Evolutionary conservation across 768 basidiomycete genomes (phyloP), one percentile per base, ranked within the genome.

Genomic region (Tylopilus vinaceipallidus): DNA sequence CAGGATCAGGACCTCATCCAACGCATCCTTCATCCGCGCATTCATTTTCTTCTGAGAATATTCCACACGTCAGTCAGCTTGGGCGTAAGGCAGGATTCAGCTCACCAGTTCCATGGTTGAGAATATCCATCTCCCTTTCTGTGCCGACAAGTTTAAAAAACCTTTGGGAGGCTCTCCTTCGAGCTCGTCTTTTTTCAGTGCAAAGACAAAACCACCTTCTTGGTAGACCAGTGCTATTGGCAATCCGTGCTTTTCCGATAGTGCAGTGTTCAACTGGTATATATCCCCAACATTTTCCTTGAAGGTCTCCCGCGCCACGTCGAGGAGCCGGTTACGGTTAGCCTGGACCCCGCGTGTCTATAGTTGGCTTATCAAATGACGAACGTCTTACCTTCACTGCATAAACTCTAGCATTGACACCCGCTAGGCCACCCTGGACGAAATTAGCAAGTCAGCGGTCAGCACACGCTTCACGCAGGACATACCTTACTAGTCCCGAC

Each of bases 301-400:
- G 73, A 86, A 98, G 0, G 95, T 95, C 65, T 92, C 92, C 3
- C 97, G 80, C 2, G 95, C 97, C 7, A 98, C 92, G 55, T 98
- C 95, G 26, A 99, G 83, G 10, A 95, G 75, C 24, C 82, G 81
- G 56, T 92, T 90, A 60, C 77, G 79, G 52, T 89, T 88, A 3
- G 91, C 88, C 80, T 87, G 39, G 7, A 42, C n/a, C n/a, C n/a
- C n/a, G n/a, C n/a, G n/a, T n/a, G n/a, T n/a, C n/a, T n/a, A n/a
- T n/a, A n/a, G n/a, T n/a, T n/a, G n/a, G n/a, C n/a, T n/a, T n/a
- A 37, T 32, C 33, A 24, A 27, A 36, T 22, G 29, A 11, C 6
- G 13, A 19, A 19, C 2, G 0, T 39, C 41, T 44, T 43, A 81
- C 85, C 65, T 83, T 90, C 50, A 98, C 88, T 2, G 95, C 95